Evolutionary conservation across 169 alveolate genomes (phyloP).

Genomic region (Babesia caballi): DNA sequence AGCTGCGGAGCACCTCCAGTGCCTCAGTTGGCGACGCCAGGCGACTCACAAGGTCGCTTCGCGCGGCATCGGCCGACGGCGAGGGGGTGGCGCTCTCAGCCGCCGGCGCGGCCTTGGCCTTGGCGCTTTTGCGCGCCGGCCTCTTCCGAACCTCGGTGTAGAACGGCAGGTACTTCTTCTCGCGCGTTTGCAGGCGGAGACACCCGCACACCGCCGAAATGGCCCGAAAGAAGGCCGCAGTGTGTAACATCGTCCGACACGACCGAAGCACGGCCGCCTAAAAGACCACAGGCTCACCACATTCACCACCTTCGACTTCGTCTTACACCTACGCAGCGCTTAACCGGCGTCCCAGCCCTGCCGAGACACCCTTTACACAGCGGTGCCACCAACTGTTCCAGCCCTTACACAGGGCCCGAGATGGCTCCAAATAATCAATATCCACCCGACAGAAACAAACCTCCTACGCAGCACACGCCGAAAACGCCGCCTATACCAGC

Average conservation of each 20-base stretch:
- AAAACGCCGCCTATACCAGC: too few relatives aligned
- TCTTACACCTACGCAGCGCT: too few relatives aligned
- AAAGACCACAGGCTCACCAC: too few relatives aligned
- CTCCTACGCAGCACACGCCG: too few relatives aligned
- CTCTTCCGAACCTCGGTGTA: neutral
- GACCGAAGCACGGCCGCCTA: too few relatives aligned
- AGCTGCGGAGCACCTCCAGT: slow-evolving; percentile 8
- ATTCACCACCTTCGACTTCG: too few relatives aligned
- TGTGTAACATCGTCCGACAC: neutral
- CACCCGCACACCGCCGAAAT: neutral
- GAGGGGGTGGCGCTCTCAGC: neutral
- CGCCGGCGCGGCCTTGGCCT: neutral
- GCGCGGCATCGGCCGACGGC: neutral
- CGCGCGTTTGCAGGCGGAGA: neutral
- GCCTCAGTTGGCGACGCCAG: slow-evolving; percentile 17
- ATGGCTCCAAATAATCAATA: too few relatives aligned
- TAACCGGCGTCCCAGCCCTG: too few relatives aligned
- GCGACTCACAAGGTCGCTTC: neutral
- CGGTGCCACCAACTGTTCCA: too few relatives aligned
- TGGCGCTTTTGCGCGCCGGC: neutral
- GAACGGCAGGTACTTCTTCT: slow-evolving; percentile 31
- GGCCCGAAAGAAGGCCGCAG: neutral
- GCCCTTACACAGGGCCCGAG: too few relatives aligned
- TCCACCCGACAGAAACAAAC: too few relatives aligned
- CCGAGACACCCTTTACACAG: too few relatives aligned